Evolutionary conservation across 345 rosid genomes (phyloP).

Genomic region (Cardiospermum halicacabum): DNA sequence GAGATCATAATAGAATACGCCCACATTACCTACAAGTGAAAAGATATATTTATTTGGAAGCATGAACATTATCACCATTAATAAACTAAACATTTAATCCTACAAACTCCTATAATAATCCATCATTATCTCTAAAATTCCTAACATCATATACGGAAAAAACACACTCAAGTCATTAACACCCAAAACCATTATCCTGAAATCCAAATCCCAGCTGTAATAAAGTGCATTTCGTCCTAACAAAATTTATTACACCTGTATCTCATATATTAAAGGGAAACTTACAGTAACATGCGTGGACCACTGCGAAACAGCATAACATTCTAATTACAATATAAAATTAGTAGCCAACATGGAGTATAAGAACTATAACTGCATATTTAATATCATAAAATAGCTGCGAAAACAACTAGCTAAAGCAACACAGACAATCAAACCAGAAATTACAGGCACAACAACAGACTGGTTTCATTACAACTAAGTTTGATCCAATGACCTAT

Average conservation of each 20-base stretch:
- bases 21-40: slow-evolving; percentile 99
- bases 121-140: slow-evolving; percentile 11
- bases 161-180: slow-evolving; percentile 1
- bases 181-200: background rate
- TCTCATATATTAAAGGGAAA: slow-evolving; percentile 11
- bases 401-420: slow-evolving; percentile 1
- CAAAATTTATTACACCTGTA: background rate
- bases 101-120: slow-evolving; percentile 29
- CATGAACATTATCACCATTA: slow-evolving; percentile 57
- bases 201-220: background rate
- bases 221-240: background rate
- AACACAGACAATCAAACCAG: background rate
- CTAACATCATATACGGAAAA: slow-evolving; percentile 12
- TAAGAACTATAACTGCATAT: slow-evolving; percentile 10
- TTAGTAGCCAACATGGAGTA: slow-evolving; percentile 25
- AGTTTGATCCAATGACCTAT: too few species aligned
- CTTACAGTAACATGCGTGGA: slow-evolving; percentile 33
- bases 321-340: slow-evolving; percentile 27
- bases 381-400: background rate
- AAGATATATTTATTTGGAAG: slow-evolving; percentile 90
- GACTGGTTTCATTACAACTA: background rate
- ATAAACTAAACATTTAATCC: slow-evolving; percentile 35
- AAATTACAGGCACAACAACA: background rate
- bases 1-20: slow-evolving; percentile 95
- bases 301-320: slow-evolving; percentile 26